Base-by-base conservation (phyloP, 2,329 filamentous ascomycete species). In the Fusarium nematophilum region DNA sequence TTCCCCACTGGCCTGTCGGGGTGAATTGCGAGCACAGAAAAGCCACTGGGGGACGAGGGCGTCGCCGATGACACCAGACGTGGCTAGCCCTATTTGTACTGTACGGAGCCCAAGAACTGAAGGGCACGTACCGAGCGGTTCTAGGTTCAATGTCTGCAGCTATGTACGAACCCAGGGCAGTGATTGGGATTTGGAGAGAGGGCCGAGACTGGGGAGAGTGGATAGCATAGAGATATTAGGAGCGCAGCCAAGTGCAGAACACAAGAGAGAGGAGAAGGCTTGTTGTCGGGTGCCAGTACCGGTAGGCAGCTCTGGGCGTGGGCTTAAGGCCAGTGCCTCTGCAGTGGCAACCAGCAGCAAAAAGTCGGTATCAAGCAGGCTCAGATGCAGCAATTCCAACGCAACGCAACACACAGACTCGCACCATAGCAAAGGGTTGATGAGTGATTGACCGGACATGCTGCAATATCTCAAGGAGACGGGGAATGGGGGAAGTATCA, bases 1-100 rank as follows among this genome's bases (percentile, higher is more conserved):
- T 53, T 36, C 50, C 47, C 56, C 46, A 62, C 63, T 56, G 42
- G 44, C 47, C 49, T 40, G 37, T 57, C 47, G 59, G 57, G 43
- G 53, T 62, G 46, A 49, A 45, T 34, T 34, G 48, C 29, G 39
- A 36, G 44, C 56, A 40, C 43, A 13, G 21, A 45, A 30, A 31
- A 48, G 46, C 40, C 21, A 34, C 37, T 43, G 48, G 59, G 47
- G 55, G 50, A 38, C 46, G 52, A 43, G 39, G 40, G 57, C 40
- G 47, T 38, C 40, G 39, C 62, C 43, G 37, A 52, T 46, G 23
- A 37, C 30, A 47, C 44, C 43, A 38, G 52, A 44, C 33, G 18
- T 42, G n/a, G n/a, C n/a, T n/a, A 29, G 11, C 33, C 44, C 33
- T 48, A 30, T 30, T n/a, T n/a, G n/a, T n/a, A 47, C 44, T 47